Base-by-base conservation (phyloP, 176 grass and related monocot species). In the Hyparrhenia diplandra region DNA sequence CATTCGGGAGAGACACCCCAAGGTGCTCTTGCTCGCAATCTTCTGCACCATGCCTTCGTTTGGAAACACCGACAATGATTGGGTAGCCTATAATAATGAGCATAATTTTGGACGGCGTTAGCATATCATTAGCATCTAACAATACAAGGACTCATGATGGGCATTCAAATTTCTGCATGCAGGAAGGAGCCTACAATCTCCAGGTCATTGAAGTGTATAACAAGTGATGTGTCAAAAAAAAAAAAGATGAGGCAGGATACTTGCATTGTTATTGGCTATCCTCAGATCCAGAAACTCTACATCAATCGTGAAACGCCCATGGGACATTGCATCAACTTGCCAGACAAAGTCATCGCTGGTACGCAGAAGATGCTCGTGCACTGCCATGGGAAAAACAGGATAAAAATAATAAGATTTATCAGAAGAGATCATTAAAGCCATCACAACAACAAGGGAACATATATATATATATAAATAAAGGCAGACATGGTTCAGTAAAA, bases 281-380 rank as follows among this genome's bases (percentile, higher is more conserved):
- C 77, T 98, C 68, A 98, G 82, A 80, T 98, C 88, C 74, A 98
- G 75, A 86, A 98, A 98, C 76, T 98, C 96, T 14, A 98, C 90
- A 41, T 95, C 96, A 34, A 98, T 62, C 2, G 69, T 86, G 49
- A 98, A 91, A 49, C 87, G 92, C 30, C 92, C 92, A 60, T 88
- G 85, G 73, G 78, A 88, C 66, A 86, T 74, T 16, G 32, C 78
- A 73, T 98, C 92, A 54, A 91, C 51, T 73, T 76, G 88, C 90
- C 96, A 98, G 6, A 86, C 64, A 76, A 98, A 98, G 77, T 95
- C 96, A 23, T 98, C 96, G 8, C 90, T 98, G 49, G 73, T 91
- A n/a, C 92, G 92, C 41, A 98, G 84, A 70, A 95, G 82, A 49
- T 65, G 87, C 36, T 95, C 96, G 0, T 28, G 68, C 6, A 46